phyloP scores from a whole-genome alignment of 768 basidiomycete genomes.

The Ramaria sp. region DNA sequence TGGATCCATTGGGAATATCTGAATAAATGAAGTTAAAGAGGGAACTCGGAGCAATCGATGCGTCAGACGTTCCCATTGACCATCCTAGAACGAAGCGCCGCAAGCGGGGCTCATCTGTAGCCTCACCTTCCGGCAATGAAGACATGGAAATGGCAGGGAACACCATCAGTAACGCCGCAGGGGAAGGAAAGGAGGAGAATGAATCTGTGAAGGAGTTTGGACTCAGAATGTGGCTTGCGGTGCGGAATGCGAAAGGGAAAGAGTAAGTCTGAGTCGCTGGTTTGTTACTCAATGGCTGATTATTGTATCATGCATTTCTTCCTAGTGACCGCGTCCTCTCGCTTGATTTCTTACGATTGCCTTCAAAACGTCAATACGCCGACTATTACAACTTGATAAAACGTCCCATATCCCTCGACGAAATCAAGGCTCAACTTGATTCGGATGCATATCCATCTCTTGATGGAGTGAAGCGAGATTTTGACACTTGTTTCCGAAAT shows the following conservation, averaged over 20 bases:
- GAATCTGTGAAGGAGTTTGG: conserved; percentile 42
- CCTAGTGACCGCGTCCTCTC: conserved; percentile 55
- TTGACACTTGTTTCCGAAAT: conserved; percentile 72
- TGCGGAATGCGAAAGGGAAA: conserved; percentile 78
- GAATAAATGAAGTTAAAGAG: conserved; percentile 8
- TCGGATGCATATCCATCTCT: conserved; percentile 47
- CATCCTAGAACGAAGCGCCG: conserved; percentile 8
- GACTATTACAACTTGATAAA: conserved; percentile 81
- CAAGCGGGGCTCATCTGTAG: conserved; percentile 8
- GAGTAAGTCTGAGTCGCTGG: conserved; percentile 47
- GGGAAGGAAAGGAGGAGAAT: background rate
- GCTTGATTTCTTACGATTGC: conserved; percentile 54
- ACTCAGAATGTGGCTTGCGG: conserved; percentile 60
- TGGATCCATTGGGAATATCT: background rate
- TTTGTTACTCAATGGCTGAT: conserved; percentile 9
- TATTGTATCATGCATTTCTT: background rate
- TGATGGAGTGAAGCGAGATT: conserved; percentile 55
- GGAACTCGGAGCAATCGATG: conserved; percentile 7
- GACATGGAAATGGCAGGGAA: conserved; percentile 10
- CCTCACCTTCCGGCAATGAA: conserved; percentile 6
- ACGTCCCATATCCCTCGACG: conserved; percentile 76
- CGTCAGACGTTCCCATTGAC: conserved; percentile 2
- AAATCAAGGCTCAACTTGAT: conserved; percentile 75
- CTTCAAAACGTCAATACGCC: conserved; percentile 62
- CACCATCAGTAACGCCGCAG: background rate